Evolutionary conservation across 1,284 basidiomycete genomes (phyloP).

Genomic region (Phylloporus sp.): DNA sequence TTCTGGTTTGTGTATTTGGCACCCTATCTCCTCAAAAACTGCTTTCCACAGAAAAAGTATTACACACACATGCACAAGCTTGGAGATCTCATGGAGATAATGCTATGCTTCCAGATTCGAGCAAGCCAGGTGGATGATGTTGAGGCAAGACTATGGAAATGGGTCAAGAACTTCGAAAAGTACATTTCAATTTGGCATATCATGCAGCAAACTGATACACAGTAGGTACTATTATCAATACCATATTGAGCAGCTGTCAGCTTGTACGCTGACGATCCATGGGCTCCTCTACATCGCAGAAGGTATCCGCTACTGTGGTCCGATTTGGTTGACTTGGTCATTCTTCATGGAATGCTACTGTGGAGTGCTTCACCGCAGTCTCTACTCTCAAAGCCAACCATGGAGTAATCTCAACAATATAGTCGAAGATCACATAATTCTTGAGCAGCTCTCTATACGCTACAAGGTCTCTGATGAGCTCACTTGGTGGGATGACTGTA

Average conservation of each 20-base stretch:
- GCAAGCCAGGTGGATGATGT: too few species aligned
- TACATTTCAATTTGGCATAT: too few species aligned
- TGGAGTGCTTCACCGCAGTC: neutral
- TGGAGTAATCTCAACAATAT: conserved; percentile 13
- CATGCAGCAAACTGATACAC: too few species aligned
- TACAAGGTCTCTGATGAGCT: conserved; percentile 7
- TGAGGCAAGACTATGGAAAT: too few species aligned
- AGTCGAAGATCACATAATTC: neutral
- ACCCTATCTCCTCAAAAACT: conserved; percentile 6
- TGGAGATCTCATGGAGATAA: too few species aligned
- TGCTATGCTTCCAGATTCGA: too few species aligned
- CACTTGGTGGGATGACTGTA: neutral
- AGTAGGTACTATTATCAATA: conserved; percentile 1
- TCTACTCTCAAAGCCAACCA: neutral
- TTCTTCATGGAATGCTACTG: conserved; percentile 4
- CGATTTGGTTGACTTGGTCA: neutral
- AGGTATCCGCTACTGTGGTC: neutral
- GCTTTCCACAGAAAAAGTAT: neutral
- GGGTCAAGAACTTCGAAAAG: too few species aligned
- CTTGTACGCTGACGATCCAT: neutral
- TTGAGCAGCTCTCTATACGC: conserved; percentile 7
- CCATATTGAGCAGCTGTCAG: neutral
- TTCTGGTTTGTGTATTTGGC: conserved; percentile 24
- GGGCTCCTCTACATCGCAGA: neutral
- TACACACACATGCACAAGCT: too few species aligned